A percentile compares a stretch with the other conserved stretches of the same genome.
Evolutionary conservation across 805 yeast species (phyloP).

Genomic region (Candida piceae): DNA sequence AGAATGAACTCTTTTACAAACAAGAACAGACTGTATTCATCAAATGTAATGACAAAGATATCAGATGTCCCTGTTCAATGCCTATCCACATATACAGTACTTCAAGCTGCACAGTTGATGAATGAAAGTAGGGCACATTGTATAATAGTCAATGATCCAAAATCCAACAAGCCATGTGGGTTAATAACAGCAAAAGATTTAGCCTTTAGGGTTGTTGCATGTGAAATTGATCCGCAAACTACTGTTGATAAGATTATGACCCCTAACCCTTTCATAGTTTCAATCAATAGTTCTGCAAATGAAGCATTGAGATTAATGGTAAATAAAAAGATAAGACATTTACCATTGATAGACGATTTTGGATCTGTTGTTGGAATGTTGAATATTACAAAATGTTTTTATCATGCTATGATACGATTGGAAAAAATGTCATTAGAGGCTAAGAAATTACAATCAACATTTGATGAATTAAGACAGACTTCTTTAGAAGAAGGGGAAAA

Average conservation of each 20-base stretch:
- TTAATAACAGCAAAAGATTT: slow-evolving; percentile 42
- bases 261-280: slow-evolving; percentile 31
- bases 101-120: slow-evolving; percentile 33
- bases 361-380: slow-evolving; percentile 37
- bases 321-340: slow-evolving; percentile 35
- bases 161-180: slow-evolving; percentile 30
- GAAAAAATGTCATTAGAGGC: slow-evolving; percentile 38
- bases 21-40: slow-evolving; percentile 3
- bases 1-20: slow-evolving; percentile 4
- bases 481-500: slow-evolving; percentile 12
- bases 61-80: slow-evolving; percentile 37
- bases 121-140: slow-evolving; percentile 37
- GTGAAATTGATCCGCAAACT: slow-evolving; percentile 22
- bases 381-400: slow-evolving; percentile 43
- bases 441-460: slow-evolving; percentile 27
- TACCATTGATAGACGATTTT: slow-evolving; percentile 34
- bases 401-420: slow-evolving; percentile 39
- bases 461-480: slow-evolving; percentile 24
- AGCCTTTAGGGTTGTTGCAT: slow-evolving; percentile 38
- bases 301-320: slow-evolving; percentile 41
- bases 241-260: slow-evolving; percentile 37
- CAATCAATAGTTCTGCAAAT: slow-evolving; percentile 34
- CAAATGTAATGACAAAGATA: slow-evolving; percentile 20
- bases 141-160: slow-evolving; percentile 31
- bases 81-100: slow-evolving; percentile 28